These are phyloP conservation scores for Marchantia polymorpha DNA, from an alignment of 225 moss, liverwort and hornwort species.

Conservation along the genomic window DNA sequence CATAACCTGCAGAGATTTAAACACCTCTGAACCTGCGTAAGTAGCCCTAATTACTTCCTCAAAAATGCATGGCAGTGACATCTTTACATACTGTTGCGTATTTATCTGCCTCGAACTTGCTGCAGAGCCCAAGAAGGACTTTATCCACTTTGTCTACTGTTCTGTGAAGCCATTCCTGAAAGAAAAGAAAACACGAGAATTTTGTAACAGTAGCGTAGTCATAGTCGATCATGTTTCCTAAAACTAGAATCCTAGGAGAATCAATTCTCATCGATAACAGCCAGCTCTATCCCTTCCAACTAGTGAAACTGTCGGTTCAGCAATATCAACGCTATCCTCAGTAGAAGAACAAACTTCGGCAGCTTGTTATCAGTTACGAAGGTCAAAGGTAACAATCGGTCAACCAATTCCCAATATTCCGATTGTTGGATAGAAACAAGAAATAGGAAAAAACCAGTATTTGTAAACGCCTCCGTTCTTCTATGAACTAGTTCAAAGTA, in stretches of 20 bases:
- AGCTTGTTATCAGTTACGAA: too few species aligned
- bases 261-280: neutral
- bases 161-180: constrained; percentile 90
- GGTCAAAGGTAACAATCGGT: too few species aligned
- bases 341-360: neutral
- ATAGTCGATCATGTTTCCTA: neutral
- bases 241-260: too few species aligned
- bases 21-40: neutral
- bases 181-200: neutral
- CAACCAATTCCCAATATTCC: neutral
- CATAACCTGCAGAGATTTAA: neutral
- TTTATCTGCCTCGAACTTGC: constrained; percentile 69
- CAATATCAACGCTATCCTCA: neutral
- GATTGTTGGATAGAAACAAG: neutral
- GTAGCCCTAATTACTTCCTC: too few species aligned
- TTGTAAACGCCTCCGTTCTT: neutral
- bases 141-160: constrained; percentile 76
- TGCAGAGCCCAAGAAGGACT: constrained; percentile 70
- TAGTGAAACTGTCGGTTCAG: neutral
- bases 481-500: neutral
- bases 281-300: neutral
- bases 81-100: constrained; percentile 61
- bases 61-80: neutral
- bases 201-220: too few species aligned
- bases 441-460: too few species aligned